Evolutionary conservation across 139 green algal genomes (phyloP), one percentile per base, ranked within the genome.

Genomic region (Chlorella sorokiniana): DNA sequence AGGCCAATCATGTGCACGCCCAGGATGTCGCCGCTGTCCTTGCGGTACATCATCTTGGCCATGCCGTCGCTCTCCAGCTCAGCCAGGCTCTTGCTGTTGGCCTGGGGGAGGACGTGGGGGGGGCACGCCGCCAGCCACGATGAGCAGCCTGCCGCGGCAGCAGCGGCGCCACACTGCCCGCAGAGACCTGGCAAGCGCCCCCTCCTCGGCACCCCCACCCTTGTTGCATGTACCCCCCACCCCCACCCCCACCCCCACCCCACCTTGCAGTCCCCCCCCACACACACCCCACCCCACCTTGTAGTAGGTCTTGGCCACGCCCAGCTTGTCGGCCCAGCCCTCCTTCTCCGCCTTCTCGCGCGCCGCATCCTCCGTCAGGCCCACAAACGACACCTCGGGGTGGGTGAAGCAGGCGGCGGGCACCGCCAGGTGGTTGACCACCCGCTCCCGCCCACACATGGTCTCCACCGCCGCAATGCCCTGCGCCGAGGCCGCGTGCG

Each of bases 381-480:
- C 96, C 83, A 97, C 96, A 83, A 99, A 99, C 42, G 91, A 70
- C 3, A 93, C 92, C 88, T 99, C 97, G 7, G 97, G 97, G 89
- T 99, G 97, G 11, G 97, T 99, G 93, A 99, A 99, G 94, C 97
- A 99, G 44, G 97, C 97, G 41, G 97, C 97, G 7, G 97, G 97
- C 14, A 99, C 83, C 25, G 88, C 93, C 65, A 89, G 44, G 89
- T 99, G 97, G 93, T 99, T 97, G 68, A 99, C 88, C 84, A 96
- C 91, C 51, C 98, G 93, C 22, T 90, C 79, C 23, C 94, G 90
- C 54, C 93, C 96, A 79, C 79, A 86, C 76, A 99, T 98, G 91
- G 97, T 98, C 90, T 99, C 97, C 59, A 99, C 91, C 0, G 92
- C 94, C 35, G 83, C 91, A 85, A 99, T 99, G 86, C 96, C 96